phyloP scores from a whole-genome alignment of 352 stramenopile species.

The Plasmopara halstedii region DNA sequence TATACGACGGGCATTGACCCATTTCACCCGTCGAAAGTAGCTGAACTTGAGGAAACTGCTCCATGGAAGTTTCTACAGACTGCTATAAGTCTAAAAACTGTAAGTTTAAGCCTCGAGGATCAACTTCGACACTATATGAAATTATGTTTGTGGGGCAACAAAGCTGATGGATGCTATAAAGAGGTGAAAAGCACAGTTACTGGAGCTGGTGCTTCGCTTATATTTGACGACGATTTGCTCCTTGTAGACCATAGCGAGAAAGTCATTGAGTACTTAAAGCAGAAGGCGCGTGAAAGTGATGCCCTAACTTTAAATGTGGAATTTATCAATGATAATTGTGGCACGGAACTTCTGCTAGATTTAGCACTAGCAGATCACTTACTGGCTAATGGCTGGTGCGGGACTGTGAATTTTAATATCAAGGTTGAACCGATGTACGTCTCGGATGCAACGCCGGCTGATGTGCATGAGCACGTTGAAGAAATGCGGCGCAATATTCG shows the following conservation, averaged over 20 bases:
- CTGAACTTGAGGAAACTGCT: slow-evolving; percentile 40
- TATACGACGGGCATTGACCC: slow-evolving; percentile 54
- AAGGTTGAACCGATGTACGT: slow-evolving; percentile 76
- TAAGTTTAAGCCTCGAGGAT: slow-evolving; percentile 20
- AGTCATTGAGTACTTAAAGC: slow-evolving; percentile 36
- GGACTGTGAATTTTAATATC: slow-evolving; percentile 57
- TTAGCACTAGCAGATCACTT: slow-evolving; percentile 59
- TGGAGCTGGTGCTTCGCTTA: slow-evolving; percentile 40
- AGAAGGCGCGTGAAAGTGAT: slow-evolving; percentile 8
- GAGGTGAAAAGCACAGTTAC: slow-evolving; percentile 63
- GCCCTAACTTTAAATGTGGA: slow-evolving; percentile 22
- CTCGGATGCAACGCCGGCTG: slow-evolving; percentile 50
- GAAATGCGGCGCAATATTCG: slow-evolving; percentile 31
- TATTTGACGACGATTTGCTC: slow-evolving; percentile 49
- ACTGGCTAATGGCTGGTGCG: slow-evolving; percentile 39
- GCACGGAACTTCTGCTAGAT: slow-evolving; percentile 62
- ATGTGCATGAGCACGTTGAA: slow-evolving; percentile 53
- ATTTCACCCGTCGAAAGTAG: slow-evolving; percentile 55
- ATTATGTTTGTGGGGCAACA: slow-evolving; percentile 72
- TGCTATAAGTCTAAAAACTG: slow-evolving; percentile 27
- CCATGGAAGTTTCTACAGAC: slow-evolving; percentile 55
- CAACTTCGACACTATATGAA: slow-evolving; percentile 54
- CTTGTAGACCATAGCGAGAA: slow-evolving; percentile 50
- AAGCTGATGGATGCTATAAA: slow-evolving; percentile 71
- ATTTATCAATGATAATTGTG: slow-evolving; percentile 79